A percentile compares a stretch with the other conserved stretches of the same genome.
Evolutionary conservation across 2,329 filamentous ascomycete genomes (phyloP).

Genomic region (Colletotrichum sp.): DNA sequence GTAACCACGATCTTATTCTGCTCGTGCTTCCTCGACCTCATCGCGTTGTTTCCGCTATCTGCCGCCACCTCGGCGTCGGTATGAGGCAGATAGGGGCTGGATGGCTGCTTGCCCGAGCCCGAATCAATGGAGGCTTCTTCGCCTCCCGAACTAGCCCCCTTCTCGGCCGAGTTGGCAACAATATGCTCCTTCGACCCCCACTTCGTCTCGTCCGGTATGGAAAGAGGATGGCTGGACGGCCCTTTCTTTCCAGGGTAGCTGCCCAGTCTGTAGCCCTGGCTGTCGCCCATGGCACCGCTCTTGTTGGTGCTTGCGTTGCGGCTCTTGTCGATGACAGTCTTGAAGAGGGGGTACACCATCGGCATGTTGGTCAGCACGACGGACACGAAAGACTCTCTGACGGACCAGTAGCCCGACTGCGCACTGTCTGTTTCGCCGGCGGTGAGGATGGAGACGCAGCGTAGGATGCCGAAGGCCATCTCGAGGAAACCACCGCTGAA

Average conservation of each 20-base stretch:
- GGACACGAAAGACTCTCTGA: constrained; percentile 44
- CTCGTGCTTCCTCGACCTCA: background rate
- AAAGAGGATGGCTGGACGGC: background rate
- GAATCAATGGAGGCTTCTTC: background rate
- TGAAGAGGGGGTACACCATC: constrained; percentile 40
- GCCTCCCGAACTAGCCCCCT: background rate
- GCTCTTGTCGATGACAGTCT: constrained; percentile 25
- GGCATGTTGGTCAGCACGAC: constrained; percentile 43
- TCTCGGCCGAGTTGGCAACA: background rate
- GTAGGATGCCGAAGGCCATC: constrained; percentile 12
- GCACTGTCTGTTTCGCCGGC: constrained; percentile 32
- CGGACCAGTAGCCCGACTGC: constrained; percentile 41
- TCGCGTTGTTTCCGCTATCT: background rate
- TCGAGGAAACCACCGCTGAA: constrained; percentile 17
- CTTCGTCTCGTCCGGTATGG: background rate
- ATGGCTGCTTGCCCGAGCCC: background rate
- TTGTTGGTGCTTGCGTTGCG: constrained; percentile 13
- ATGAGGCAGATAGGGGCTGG: background rate
- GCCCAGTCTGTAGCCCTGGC: constrained; percentile 2
- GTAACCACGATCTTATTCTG: background rate
- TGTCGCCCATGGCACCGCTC: background rate
- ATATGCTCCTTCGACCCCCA: constrained; percentile 8
- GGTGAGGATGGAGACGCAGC: constrained; percentile 12
- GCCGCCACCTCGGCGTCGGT: background rate
- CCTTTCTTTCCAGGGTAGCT: background rate